Percentiles rank a stretch among this genome's conserved stretches.
phyloP scores from a whole-genome alignment of 495 filamentous ascomycete genomes.

The Daldinia loculata region DNA sequence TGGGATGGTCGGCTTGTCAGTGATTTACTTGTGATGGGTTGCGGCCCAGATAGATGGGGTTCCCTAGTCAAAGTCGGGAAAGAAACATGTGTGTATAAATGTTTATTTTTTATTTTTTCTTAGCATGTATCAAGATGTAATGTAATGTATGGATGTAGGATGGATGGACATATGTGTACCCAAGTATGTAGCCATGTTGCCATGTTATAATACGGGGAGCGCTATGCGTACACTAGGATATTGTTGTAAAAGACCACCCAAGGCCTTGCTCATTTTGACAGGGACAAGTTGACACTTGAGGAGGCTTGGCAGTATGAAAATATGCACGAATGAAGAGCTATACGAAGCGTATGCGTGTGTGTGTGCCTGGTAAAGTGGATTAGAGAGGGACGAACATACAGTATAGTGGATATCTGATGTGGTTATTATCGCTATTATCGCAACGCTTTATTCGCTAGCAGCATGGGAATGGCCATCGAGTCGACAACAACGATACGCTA shows the following conservation, averaged over 20 bases:
- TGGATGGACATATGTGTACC: background rate
- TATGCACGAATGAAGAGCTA: conserved; percentile 45
- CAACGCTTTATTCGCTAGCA: conserved; percentile 31
- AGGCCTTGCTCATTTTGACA: conserved; percentile 16
- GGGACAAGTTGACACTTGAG: conserved; percentile 38
- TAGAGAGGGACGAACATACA: conserved; percentile 38
- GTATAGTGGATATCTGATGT: conserved; percentile 35
- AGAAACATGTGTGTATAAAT: conserved; percentile 21
- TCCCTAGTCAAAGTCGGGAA: conserved; percentile 38
- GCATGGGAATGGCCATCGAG: conserved; percentile 15
- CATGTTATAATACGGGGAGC: background rate
- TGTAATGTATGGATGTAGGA: background rate
- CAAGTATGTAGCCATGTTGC: background rate
- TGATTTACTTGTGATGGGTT: conserved; percentile 40
- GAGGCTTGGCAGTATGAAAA: conserved; percentile 42
- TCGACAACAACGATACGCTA: conserved; percentile 34
- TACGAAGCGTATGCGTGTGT: conserved; percentile 40
- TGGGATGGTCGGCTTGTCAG: conserved; percentile 41
- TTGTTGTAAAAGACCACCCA: background rate
- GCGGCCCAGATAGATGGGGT: conserved; percentile 34
- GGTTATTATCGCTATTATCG: conserved; percentile 42
- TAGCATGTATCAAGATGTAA: conserved; percentile 5
- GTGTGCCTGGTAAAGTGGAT: conserved; percentile 52
- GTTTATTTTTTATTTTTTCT: background rate
- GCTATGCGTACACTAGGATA: background rate